These are phyloP conservation scores for Letharia columbiana DNA, from an alignment of 495 filamentous ascomycete species.

Conservation along the genomic window DNA sequence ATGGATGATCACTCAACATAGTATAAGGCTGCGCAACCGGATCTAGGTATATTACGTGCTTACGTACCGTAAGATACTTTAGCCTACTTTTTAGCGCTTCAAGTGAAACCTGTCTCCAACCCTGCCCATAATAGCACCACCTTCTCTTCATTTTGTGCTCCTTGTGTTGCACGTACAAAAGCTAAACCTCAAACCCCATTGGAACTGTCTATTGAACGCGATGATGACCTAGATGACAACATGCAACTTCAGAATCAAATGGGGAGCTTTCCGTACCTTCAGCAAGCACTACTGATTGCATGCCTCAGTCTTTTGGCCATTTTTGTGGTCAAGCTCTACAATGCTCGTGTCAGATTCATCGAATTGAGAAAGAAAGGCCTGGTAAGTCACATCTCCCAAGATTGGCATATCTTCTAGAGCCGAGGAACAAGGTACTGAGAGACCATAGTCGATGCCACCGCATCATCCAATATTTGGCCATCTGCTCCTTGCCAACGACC, in stretches of 20 bases:
- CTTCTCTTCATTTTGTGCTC: too few relatives aligned
- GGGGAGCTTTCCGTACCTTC: neutral
- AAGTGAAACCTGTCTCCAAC: too few relatives aligned
- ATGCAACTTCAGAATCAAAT: neutral
- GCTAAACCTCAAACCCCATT: neutral
- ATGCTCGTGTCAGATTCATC: neutral
- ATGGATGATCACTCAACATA: too few relatives aligned
- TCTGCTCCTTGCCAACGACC: conserved; percentile 22
- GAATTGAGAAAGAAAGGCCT: conserved; percentile 8
- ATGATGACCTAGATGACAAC: neutral
- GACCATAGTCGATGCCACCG: conserved; percentile 26
- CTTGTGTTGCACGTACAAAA: too few relatives aligned
- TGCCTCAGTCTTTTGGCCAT: conserved; percentile 1
- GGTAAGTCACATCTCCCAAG: neutral
- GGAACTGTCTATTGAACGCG: neutral
- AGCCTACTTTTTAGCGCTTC: too few relatives aligned
- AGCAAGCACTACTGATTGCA: conserved; percentile 1
- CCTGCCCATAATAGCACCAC: too few relatives aligned
- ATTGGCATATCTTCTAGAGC: neutral
- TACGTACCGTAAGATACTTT: too few relatives aligned
- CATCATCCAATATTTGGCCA: conserved; percentile 28
- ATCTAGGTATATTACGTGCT: too few relatives aligned
- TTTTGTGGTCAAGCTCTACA: conserved; percentile 5
- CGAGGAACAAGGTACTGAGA: neutral
- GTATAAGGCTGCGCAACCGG: too few relatives aligned